Evolutionary conservation across 331 rosid species (phyloP), one percentile per base, ranked within the genome.

Genomic region (Prunus yedoensis): DNA sequence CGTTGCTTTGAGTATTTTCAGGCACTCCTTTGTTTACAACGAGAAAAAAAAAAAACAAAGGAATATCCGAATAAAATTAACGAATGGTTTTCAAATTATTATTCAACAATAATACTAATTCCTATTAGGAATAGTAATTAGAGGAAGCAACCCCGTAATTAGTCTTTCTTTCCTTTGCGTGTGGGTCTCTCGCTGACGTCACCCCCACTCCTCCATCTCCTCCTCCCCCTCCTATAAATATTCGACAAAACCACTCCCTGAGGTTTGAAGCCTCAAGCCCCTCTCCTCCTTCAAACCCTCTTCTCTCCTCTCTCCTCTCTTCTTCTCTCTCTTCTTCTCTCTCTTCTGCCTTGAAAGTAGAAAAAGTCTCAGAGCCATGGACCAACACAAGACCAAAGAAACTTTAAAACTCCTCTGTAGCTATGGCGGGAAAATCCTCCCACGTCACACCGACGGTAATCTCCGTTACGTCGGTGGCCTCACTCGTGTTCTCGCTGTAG

Each of bases 401-500:
- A 28, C 81, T 30, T 66, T 90, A 6, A 92, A 94, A 66, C 78
- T 94, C 68, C 96, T 94, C 54, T 90, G 86, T 60, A 94, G 99
- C 86, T 94, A 94, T 79, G 91, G 89, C 71, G 99, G 99, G n/a
- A 92, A 81, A 78, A 94, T 94, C 58, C 88, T 81, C 30, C 99
- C 92, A 1, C 93, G 97, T 28, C 76, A 53, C 21, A 73, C 85
- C 58, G 99, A 91, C 64, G 96, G 92, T 75, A n/a, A 53, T n/a
- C 91, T 92, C 70, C 99, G 99, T 2, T 94, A 92, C 83, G 79
- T 83, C 70, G 92, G 97, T 53, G 99, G 99, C 71, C 86, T 83
- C 65, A 92, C 94, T 12, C 83, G 99, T 68, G 97, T 94, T 50
- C 89, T 94, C 52, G 27, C 97, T 64, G 85, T 88, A 71, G 81